Evolutionary conservation across 345 rosid genomes (phyloP), one percentile per base, ranked within the genome.

Genomic region (Firmiana major): DNA sequence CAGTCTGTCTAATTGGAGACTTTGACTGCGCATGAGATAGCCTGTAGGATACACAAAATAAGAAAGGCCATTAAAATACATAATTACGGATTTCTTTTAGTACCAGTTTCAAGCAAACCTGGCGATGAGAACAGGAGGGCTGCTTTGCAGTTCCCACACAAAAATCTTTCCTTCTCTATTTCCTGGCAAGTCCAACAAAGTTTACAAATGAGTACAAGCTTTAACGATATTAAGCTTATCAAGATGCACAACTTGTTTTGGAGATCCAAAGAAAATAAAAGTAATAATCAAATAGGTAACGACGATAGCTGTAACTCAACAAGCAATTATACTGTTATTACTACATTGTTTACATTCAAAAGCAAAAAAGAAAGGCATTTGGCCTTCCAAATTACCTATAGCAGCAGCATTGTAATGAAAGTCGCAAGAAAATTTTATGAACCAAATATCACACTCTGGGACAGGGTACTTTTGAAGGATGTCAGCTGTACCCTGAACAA

Each of bases 371-470:
- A 34, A 24, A 51, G 40, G 11, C 24, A 38, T 28, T 38, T 26
- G 26, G 65, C 55, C 49, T 48, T 78, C 48, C 36, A 54, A 28
- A 76, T 84, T 84, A 95, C 99, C 99, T 86, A 95, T 90, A 54
- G 98, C 94, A 62, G 88, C 87, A 54, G 92, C 81, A 55, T 87
- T 87, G 78, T 83, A 89, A 82, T 89, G 90, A 82, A 96, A 87
- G 85, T 96, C 97, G 34, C 89, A 96, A 10, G 98, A 93, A 79
- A 96, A 96, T 83, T 96, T 96, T 86, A 96, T 91, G 86, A 96
- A 96, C 98, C 98, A 96, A 74, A 96, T 93, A 82, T 90, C 98
- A 75, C 98, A 92, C 82, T 88, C 90, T 0, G 99, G 99, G 80
- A 93, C 86, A 9, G 98, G 99, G 77, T 96, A 93, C 79, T 87